phyloP scores from a whole-genome alignment of 2,329 filamentous ascomycete genomes.

The Pseudonectria foliicola region DNA sequence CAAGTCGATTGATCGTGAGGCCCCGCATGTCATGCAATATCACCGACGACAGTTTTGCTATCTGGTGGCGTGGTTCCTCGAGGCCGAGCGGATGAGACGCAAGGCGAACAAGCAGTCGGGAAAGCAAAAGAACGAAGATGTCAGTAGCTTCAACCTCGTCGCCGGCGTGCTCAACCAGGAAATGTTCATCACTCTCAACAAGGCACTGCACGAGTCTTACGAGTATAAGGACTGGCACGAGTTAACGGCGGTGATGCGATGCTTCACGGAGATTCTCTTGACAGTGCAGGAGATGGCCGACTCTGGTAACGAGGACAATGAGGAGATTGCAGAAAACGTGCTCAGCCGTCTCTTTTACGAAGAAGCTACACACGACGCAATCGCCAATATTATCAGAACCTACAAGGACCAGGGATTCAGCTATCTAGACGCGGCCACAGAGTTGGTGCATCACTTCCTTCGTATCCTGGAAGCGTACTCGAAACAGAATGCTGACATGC shows the following conservation, averaged over 20 bases:
- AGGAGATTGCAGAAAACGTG: conserved; percentile 97
- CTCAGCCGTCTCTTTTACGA: conserved; percentile 98
- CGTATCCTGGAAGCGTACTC: conserved; percentile 89
- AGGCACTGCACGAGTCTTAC: conserved; percentile 69
- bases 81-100: conserved; percentile 71
- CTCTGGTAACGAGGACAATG: conserved; percentile 80
- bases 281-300: conserved; percentile 90
- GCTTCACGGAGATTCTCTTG: conserved; percentile 88
- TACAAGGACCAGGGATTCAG: conserved; percentile 93
- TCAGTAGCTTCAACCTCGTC: conserved; percentile 77
- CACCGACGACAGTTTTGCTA: conserved; percentile 89
- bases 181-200: conserved; percentile 83
- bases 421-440: conserved; percentile 86
- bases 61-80: conserved; percentile 83
- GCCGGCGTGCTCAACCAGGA: conserved; percentile 90
- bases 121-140: conserved; percentile 40
- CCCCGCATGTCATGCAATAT: conserved; percentile 67
- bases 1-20: conserved; percentile 84
- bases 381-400: conserved; percentile 71
- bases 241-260: conserved; percentile 80
- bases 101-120: conserved; percentile 48
- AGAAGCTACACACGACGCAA: conserved; percentile 82
- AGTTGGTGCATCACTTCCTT: conserved; percentile 84
- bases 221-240: conserved; percentile 85
- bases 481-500: conserved; percentile 89